Conservation (phyloP, 208 protist species). For the Trypanosoma rangeli region DNA sequence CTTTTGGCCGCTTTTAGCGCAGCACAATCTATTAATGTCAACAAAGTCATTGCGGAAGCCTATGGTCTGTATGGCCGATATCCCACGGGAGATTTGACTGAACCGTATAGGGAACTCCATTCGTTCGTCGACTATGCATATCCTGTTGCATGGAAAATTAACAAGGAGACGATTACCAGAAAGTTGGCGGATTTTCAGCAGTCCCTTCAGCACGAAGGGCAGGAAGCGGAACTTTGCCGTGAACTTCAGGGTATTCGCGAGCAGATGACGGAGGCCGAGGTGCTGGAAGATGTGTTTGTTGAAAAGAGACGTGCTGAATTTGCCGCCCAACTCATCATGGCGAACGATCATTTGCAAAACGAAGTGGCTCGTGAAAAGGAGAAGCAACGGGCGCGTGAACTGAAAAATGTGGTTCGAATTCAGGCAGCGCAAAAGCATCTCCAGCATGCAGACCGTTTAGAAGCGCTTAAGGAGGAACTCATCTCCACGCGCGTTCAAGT, state of each 20-base stretch:
- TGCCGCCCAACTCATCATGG: conserved; percentile 44
- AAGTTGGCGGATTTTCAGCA: conserved; percentile 54
- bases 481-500: conserved; percentile 33
- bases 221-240: conserved; percentile 26
- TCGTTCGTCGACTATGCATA: conserved; percentile 49
- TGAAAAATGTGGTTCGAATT: conserved; percentile 44
- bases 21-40: conserved; percentile 35
- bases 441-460: conserved; percentile 39
- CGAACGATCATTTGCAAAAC: conserved; percentile 14
- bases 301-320: conserved; percentile 63
- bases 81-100: conserved; percentile 19
- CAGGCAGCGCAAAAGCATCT: conserved; percentile 34
- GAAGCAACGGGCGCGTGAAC: conserved; percentile 42
- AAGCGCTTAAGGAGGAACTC: conserved; percentile 42
- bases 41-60: conserved; percentile 45
- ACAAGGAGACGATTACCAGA: conserved; percentile 39
- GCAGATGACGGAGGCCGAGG: conserved; percentile 31
- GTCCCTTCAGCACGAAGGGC: conserved; percentile 30
- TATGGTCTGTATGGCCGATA: conserved; percentile 41
- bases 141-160: conserved; percentile 37
- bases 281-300: conserved; percentile 46
- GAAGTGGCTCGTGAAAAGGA: conserved; percentile 27
- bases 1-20: conserved; percentile 40
- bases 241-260: conserved; percentile 35
- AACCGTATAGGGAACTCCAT: conserved; percentile 23